Evolutionary conservation across 2,329 filamentous ascomycete genomes (phyloP).

Genomic region (Aspergillus sp.): DNA sequence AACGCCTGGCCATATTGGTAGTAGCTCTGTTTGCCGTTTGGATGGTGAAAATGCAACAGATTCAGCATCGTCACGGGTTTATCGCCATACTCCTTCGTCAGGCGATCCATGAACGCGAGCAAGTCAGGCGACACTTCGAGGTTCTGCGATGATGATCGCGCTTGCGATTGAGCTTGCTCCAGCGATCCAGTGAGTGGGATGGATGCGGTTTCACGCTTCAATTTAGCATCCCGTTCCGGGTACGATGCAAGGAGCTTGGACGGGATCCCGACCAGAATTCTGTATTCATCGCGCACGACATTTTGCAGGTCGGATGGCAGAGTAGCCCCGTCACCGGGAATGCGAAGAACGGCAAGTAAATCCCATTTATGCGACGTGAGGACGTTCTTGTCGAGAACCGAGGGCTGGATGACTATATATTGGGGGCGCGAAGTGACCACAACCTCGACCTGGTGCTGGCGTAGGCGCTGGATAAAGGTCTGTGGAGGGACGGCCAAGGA

Average conservation of each 20-base stretch:
- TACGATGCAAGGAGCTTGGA: slow-evolving; percentile 27
- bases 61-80: slow-evolving; percentile 55
- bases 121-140: slow-evolving; percentile 49
- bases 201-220: slow-evolving; percentile 11
- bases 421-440: slow-evolving; percentile 30
- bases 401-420: slow-evolving; percentile 29
- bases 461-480: slow-evolving; percentile 21
- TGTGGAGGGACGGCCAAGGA: slow-evolving; percentile 17
- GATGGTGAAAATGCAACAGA: slow-evolving; percentile 47
- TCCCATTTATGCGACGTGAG: slow-evolving; percentile 28
- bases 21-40: slow-evolving; percentile 47
- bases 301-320: slow-evolving; percentile 14
- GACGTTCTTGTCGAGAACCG: slow-evolving; percentile 19
- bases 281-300: slow-evolving; percentile 23
- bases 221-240: slow-evolving; percentile 13
- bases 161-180: slow-evolving; percentile 10
- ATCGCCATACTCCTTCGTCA: slow-evolving; percentile 25
- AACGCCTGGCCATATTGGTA: slow-evolving; percentile 47
- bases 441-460: slow-evolving; percentile 16
- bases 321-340: slow-evolving; percentile 2
- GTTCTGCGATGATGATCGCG: slow-evolving; percentile 36
- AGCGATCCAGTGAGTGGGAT: slow-evolving; percentile 22
- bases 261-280: slow-evolving; percentile 26
- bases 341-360: slow-evolving; percentile 27
- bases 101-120: slow-evolving; percentile 40